Conservation (phyloP, 768 basidiomycete species). For the Leccinum subgranulosum region DNA sequence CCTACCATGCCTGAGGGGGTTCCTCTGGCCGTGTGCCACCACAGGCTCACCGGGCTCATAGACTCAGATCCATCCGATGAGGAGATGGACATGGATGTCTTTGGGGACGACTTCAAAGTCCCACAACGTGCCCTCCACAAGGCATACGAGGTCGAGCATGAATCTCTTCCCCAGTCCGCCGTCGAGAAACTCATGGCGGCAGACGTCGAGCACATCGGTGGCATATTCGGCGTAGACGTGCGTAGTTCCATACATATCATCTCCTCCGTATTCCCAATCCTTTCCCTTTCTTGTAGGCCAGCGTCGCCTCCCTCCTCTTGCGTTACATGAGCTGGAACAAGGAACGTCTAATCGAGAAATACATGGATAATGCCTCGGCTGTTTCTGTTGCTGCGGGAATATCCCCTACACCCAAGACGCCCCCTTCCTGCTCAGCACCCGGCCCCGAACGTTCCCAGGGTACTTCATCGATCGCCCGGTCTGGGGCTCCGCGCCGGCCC, state of each 20-base stretch:
- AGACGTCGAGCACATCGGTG: conserved; percentile 84
- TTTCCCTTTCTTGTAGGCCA: conserved; percentile 40
- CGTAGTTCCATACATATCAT: conserved; percentile 33
- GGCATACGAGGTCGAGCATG: conserved; percentile 84
- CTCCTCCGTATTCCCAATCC: neutral
- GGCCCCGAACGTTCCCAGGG: conserved; percentile 35
- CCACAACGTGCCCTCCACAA: conserved; percentile 54
- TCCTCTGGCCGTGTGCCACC: conserved; percentile 23
- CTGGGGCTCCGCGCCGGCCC: conserved; percentile 26
- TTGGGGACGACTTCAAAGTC: conserved; percentile 62
- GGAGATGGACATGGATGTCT: conserved; percentile 69
- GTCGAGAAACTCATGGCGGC: conserved; percentile 75
- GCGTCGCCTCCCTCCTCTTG: conserved; percentile 73
- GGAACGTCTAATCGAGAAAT: conserved; percentile 92
- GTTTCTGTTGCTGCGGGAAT: conserved; percentile 78
- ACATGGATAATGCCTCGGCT: conserved; percentile 85
- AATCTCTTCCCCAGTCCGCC: conserved; percentile 64
- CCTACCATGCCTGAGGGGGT: neutral
- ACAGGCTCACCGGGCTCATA: conserved; percentile 26
- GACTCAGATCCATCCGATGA: conserved; percentile 48
- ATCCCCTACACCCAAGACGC: conserved; percentile 31
- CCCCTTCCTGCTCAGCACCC: conserved; percentile 21
- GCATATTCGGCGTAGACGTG: conserved; percentile 87
- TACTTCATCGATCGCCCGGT: conserved; percentile 23
- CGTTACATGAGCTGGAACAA: conserved; percentile 92